These are phyloP conservation scores for Artemisia tridentata DNA, from an alignment of 129 eudicot genomes.

Conservation along the genomic window DNA sequence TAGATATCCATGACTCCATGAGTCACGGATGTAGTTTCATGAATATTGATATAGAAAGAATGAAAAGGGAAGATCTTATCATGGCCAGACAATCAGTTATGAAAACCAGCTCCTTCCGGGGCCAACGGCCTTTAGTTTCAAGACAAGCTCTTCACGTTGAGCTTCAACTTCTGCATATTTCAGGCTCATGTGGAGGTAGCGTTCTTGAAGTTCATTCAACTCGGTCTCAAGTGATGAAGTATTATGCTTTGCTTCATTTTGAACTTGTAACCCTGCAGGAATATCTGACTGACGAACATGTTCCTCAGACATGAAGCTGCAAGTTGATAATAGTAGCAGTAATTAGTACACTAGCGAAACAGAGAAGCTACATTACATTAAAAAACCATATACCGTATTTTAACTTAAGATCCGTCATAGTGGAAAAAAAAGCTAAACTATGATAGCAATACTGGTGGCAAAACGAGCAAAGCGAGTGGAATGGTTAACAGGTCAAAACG, in stretches of 20 bases:
- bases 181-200: conserved; percentile 68
- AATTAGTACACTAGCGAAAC: neutral
- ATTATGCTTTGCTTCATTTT: conserved; percentile 21
- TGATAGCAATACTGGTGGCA: too few relatives aligned
- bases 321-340: conserved; percentile 14
- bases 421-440: too few relatives aligned
- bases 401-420: too few relatives aligned
- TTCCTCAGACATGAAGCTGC: conserved; percentile 42
- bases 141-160: conserved; percentile 65
- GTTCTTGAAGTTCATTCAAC: conserved; percentile 61
- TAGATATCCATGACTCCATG: conserved; percentile 3
- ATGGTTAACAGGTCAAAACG: too few relatives aligned
- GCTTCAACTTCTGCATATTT: conserved; percentile 80
- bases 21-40: conserved; percentile 12
- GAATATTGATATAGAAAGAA: conserved; percentile 4
- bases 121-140: conserved; percentile 50
- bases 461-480: too few relatives aligned
- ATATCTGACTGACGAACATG: conserved; percentile 19
- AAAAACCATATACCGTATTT: neutral
- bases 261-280: conserved; percentile 9
- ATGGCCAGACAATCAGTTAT: conserved; percentile 3
- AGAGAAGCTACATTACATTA: neutral
- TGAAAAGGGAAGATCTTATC: neutral
- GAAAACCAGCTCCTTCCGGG: conserved; percentile 58
- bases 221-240: conserved; percentile 38